These are phyloP conservation scores for Chamaenerion angustifolium DNA, from an alignment of 345 rosid genomes.

Conservation along the genomic window DNA sequence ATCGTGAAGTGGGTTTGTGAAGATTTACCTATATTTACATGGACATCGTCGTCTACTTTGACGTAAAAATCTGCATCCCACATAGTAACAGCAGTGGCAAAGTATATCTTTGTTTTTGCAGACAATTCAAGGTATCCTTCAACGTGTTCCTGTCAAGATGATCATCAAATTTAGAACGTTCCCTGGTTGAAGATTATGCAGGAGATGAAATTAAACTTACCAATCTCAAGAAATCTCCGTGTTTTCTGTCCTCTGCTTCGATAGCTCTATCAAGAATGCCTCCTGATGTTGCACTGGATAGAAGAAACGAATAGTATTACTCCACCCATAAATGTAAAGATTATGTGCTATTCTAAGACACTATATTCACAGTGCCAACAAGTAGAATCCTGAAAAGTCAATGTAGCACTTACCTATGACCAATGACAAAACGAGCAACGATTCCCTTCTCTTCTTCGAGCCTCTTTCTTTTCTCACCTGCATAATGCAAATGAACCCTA, in stretches of 20 bases:
- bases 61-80: constrained; percentile 98
- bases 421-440: constrained; percentile 75
- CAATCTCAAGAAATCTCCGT: constrained; percentile 85
- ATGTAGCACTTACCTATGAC: constrained; percentile 46
- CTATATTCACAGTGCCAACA: no score
- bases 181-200: neutral
- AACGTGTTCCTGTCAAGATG: constrained; percentile 60
- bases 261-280: constrained; percentile 87
- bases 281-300: constrained; percentile 69
- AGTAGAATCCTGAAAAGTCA: no score
- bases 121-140: constrained; percentile 98
- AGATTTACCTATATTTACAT: constrained; percentile 73
- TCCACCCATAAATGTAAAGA: neutral
- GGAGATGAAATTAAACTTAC: constrained; percentile 23
- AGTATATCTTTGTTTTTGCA: constrained; percentile 88
- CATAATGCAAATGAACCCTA: neutral
- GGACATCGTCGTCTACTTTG: constrained; percentile 98
- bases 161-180: no score
- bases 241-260: constrained; percentile 83
- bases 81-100: constrained; percentile 67
- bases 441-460: constrained; percentile 93
- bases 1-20: no score
- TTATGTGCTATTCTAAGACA: neutral
- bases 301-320: neutral
- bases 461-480: constrained; percentile 77